Percentiles rank a stretch among this genome's conserved stretches.
Conservation (phyloP, 2,329 filamentous ascomycete species). For the Cladobotryum mycophilum region DNA sequence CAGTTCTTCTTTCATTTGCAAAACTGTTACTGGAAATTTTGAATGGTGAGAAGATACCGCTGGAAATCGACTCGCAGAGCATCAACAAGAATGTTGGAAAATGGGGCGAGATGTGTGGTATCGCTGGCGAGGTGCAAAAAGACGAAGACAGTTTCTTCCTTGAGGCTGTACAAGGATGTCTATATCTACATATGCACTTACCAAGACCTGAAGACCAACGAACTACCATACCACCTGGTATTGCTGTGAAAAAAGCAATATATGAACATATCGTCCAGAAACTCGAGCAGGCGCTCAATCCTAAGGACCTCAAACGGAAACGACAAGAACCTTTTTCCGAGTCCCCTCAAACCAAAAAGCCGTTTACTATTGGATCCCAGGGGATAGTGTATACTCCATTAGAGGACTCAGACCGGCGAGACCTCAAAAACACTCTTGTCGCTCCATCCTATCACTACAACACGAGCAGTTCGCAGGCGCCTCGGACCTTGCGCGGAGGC, state of each 20-base stretch:
- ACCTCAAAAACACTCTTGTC: no score
- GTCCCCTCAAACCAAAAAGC: no score
- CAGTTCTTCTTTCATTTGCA: conserved; percentile 7
- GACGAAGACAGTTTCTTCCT: conserved; percentile 8
- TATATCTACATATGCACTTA: conserved; percentile 5
- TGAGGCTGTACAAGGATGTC: conserved; percentile 6
- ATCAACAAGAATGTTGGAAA: not conserved
- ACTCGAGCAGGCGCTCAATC: conserved; percentile 7
- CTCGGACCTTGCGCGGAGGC: no score
- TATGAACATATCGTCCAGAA: conserved; percentile 9
- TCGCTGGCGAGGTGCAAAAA: conserved; percentile 3
- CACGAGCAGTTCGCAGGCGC: no score
- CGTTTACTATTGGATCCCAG: no score
- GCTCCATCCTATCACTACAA: no score
- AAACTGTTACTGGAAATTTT: conserved; percentile 8
- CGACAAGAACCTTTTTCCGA: not conserved
- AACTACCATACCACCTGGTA: not conserved
- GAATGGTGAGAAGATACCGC: conserved; percentile 4
- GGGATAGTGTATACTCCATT: no score
- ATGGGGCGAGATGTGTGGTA: conserved; percentile 7
- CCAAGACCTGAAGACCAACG: not conserved
- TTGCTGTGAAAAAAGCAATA: conserved; percentile 2
- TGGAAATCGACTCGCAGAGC: not conserved
- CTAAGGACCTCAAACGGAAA: conserved; percentile 2
- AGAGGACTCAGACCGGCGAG: no score